These are phyloP conservation scores for Naumovozyma baii DNA, from an alignment of 805 yeast genomes.

Conservation along the genomic window DNA sequence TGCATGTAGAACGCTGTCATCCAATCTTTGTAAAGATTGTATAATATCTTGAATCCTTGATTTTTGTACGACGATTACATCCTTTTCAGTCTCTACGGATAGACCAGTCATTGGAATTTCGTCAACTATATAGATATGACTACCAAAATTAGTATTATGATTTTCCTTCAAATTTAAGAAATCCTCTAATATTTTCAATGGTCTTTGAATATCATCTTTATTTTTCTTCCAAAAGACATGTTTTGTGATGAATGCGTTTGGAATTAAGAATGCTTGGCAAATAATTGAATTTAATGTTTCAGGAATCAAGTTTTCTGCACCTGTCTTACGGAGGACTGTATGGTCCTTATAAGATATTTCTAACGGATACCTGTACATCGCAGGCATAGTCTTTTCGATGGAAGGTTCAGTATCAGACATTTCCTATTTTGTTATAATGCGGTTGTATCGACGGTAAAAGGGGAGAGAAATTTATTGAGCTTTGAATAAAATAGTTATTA, in stretches of 20 bases:
- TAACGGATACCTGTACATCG: background rate
- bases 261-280: background rate
- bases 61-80: background rate
- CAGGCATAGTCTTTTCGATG: background rate
- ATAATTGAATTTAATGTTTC: background rate
- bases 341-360: background rate
- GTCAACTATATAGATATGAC: background rate
- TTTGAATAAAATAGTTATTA: too few species aligned
- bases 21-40: background rate
- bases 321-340: background rate
- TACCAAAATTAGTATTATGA: background rate
- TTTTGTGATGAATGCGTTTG: background rate
- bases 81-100: background rate
- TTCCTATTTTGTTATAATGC: too few species aligned
- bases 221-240: constrained; percentile 1
- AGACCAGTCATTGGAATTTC: background rate
- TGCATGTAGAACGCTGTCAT: background rate
- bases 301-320: background rate
- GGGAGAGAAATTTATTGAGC: too few species aligned
- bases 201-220: background rate
- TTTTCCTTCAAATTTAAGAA: background rate
- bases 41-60: background rate
- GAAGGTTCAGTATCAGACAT: background rate
- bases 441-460: too few species aligned
- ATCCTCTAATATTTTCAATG: background rate